Base-by-base conservation (phyloP, 2,329 filamentous ascomycete species). In the Sporothrix brunneoviolacea region DNA sequence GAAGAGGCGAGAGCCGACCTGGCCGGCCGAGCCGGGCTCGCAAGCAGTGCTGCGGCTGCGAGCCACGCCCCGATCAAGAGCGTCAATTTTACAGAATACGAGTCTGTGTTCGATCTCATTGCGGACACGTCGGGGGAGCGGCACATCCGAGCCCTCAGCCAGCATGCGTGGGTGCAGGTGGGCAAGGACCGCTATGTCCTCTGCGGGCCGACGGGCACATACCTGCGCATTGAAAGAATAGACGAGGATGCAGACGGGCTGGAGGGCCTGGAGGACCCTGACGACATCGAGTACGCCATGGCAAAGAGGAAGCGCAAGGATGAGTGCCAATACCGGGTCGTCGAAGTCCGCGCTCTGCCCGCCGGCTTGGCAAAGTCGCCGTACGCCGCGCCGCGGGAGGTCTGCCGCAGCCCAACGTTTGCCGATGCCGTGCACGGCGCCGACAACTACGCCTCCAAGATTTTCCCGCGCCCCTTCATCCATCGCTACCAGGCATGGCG, bases 81-180 rank as follows among this genome's bases (percentile, higher is more conserved):
- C 18, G 70, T 96, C 27, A 85, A 80, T 0, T 95, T 97, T 61
- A 91, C 88, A 8, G 88, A 95, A 59, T 98, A 97, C 65, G 86
- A 87, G 52, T 91, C 86, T 3, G 83, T 98, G n/a, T 84, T 90
- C 57, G 93, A 97, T 60, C 77, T 98, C 13, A 84, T 98, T 32
- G 77, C 84, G 39, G 91, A 97, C 64, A 84, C 83, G 1, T 85
- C 83, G 3, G 81, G 80, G 24, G 91, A 97, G 61, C 75, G 75
- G 39, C 84, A 91, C 61, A 90, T 97, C 54, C 82, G 88, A 39
- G 72, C 77, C 15, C 72, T 94, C 18, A 95, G 89, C 62, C 74
- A 74, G 13, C 72, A 87, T 62, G 76, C 88, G 0, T 98, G 93
- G 93, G 89, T 97, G 2, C 81, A 85, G 58, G 77, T 91, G 32